A percentile compares a stretch with the other conserved stretches of the same genome.
These are phyloP conservation scores for Microdochium trichocladiopsis DNA, from an alignment of 2,329 filamentous ascomycete genomes.

Conservation along the genomic window DNA sequence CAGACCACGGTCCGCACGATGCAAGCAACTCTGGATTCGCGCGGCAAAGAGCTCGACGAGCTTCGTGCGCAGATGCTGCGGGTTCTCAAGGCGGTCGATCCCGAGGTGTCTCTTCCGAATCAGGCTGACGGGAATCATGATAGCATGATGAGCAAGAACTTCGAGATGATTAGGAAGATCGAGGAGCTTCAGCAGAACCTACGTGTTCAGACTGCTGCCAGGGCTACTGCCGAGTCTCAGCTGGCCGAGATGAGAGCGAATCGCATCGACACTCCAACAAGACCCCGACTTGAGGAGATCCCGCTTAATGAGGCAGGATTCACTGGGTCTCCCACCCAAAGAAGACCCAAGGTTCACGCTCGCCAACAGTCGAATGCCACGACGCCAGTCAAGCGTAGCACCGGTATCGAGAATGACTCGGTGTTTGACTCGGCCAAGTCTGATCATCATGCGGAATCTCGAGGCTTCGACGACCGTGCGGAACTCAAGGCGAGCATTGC, in stretches of 20 bases:
- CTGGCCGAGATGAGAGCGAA: slow-evolving; percentile 69
- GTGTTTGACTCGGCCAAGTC: slow-evolving; percentile 72
- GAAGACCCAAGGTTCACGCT: slow-evolving; percentile 44
- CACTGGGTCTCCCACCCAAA: slow-evolving; percentile 67
- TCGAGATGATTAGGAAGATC: slow-evolving; percentile 78
- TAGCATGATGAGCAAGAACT: slow-evolving; percentile 65
- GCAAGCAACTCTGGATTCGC: slow-evolving; percentile 70
- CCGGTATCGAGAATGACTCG: slow-evolving; percentile 56
- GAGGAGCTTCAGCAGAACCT: slow-evolving; percentile 86
- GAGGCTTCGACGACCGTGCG: slow-evolving; percentile 81
- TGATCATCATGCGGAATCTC: slow-evolving; percentile 76
- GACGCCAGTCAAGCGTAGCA: slow-evolving; percentile 67
- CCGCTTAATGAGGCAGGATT: slow-evolving; percentile 72
- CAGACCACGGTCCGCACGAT: slow-evolving; percentile 79
- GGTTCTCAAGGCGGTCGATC: slow-evolving; percentile 82
- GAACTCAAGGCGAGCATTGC: slow-evolving; percentile 88
- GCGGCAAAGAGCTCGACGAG: slow-evolving; percentile 74
- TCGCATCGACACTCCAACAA: slow-evolving; percentile 63
- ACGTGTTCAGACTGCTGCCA: slow-evolving; percentile 73
- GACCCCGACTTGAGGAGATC: slow-evolving; percentile 79
- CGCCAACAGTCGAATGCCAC: slow-evolving; percentile 65
- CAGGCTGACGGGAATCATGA: slow-evolving; percentile 52
- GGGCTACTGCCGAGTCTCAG: slow-evolving; percentile 75
- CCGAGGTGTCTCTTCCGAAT: slow-evolving; percentile 58
- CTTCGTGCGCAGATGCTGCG: slow-evolving; percentile 73